Conservation (phyloP, 805 yeast genomes). For the Spathaspora sp. region DNA sequence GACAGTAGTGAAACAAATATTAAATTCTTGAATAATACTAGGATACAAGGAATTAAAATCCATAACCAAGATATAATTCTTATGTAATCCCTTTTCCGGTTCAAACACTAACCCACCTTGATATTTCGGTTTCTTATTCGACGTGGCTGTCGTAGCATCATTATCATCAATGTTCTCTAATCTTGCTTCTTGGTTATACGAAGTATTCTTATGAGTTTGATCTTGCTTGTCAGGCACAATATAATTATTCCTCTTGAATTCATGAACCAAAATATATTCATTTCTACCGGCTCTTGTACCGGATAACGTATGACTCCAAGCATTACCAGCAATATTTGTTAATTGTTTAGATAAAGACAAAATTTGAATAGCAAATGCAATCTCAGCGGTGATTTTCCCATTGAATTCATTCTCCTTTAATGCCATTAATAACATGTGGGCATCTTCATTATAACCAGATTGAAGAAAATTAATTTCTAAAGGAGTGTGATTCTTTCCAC, state of each 20-base stretch:
- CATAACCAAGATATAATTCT: slow-evolving; percentile 87
- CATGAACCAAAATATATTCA: slow-evolving; percentile 89
- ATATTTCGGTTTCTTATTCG: slow-evolving; percentile 66
- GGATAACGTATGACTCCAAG: slow-evolving; percentile 91
- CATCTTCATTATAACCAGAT: slow-evolving; percentile 63
- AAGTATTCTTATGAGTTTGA: slow-evolving; percentile 32
- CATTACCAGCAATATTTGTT: slow-evolving; percentile 93
- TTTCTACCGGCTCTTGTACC: slow-evolving; percentile 97
- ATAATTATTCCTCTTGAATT: slow-evolving; percentile 73
- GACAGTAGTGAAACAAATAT: slow-evolving; percentile 95
- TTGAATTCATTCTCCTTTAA: slow-evolving; percentile 63
- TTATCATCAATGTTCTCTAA: slow-evolving; percentile 33
- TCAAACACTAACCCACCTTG: slow-evolving; percentile 96
- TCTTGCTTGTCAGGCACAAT: slow-evolving; percentile 85
- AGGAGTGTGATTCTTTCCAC: slow-evolving; percentile 58
- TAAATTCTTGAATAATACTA: slow-evolving; percentile 93
- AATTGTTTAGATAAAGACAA: slow-evolving; percentile 85
- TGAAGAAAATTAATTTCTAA: slow-evolving; percentile 73
- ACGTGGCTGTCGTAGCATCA: slow-evolving; percentile 46
- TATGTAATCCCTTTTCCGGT: slow-evolving; percentile 92
- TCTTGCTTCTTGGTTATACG: slow-evolving; percentile 29
- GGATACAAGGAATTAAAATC: slow-evolving; percentile 98
- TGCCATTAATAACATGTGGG: slow-evolving; percentile 63
- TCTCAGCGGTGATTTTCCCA: slow-evolving; percentile 67
- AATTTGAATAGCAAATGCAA: slow-evolving; percentile 81